phyloP scores from a whole-genome alignment of 1,284 basidiomycete species.

The Apiotrichum gamsii region DNA sequence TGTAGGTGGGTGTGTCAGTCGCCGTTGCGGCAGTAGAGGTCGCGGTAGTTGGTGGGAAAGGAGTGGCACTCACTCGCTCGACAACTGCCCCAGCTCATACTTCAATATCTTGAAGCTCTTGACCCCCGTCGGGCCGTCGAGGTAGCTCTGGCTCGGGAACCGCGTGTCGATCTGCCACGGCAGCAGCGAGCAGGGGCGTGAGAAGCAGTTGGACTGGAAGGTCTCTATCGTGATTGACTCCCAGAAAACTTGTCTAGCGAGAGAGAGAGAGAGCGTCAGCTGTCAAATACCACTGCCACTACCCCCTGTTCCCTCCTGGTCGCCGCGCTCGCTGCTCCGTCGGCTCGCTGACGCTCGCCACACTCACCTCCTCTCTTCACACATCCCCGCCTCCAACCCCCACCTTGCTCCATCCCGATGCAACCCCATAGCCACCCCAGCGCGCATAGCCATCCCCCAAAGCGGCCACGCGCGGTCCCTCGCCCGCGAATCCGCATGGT shows the following conservation, averaged over 20 bases:
- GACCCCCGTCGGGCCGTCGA: no score
- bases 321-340: no score
- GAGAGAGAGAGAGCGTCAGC: no score
- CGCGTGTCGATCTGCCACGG: slow-evolving; percentile 18
- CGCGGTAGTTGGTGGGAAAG: no score
- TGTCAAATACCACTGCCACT: no score
- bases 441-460: slow-evolving; percentile 36
- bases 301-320: no score
- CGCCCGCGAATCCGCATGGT: slow-evolving; percentile 22
- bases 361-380: slow-evolving; percentile 18
- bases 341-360: no score
- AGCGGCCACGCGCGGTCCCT: slow-evolving; percentile 39
- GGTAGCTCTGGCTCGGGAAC: slow-evolving; percentile 6
- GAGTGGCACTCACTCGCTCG: neutral
- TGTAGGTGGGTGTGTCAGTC: neutral
- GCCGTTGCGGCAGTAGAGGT: no score
- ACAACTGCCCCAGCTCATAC: slow-evolving; percentile 11
- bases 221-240: slow-evolving; percentile 27
- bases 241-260: slow-evolving; percentile 29
- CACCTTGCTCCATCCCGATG: slow-evolving; percentile 37
- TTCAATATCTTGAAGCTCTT: slow-evolving; percentile 22
- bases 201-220: slow-evolving; percentile 33
- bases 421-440: slow-evolving; percentile 38
- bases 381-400: slow-evolving; percentile 26
- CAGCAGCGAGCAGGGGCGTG: slow-evolving; percentile 20